Evolutionary conservation across 2,329 filamentous ascomycete species (phyloP), one percentile per base, ranked within the genome.

Genomic region (Emergomyces pasteurianus): DNA sequence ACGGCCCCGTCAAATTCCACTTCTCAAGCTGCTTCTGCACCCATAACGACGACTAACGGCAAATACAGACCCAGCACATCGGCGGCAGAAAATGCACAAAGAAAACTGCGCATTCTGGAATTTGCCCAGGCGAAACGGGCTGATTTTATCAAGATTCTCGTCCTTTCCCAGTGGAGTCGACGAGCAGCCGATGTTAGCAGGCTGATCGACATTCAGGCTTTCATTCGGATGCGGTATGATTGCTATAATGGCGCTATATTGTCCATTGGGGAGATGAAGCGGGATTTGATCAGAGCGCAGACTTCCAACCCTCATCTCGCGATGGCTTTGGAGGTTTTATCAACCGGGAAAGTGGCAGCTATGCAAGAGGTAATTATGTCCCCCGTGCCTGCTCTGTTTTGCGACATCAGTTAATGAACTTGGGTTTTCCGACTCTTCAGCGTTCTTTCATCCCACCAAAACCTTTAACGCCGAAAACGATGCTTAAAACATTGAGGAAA

Each of bases 81-180:
- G 7, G 64, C 70, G 18, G 84, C 70, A 14, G 84, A 86, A 63
- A 92, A 90, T 69, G 69, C 89, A 14, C 79, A 81, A 38, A 96
- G 95, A 76, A 96, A 96, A 74, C 76, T 83, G 34, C 75, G 80
- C 42, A 73, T 96, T 59, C 75, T 96, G 62, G 84, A 88, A 50
- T 95, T 94, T 75, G 85, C 88, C 9, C 87, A 92, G 71, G 83
- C 85, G 26, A 84, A 88, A 69, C 87, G 96, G 69, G 85, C 87
- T 36, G 90, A 90, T 76, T 97, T 95, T 80, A 90, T 95, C 72
- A 97, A 99, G 76, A 83, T 92, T 8, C 80, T 96, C 23, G 90
- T 99, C 26, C 86, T 99, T 54, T 86, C 88, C 1, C 88, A 94
- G 74, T 99, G 94, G 94, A 89, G 88, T 71, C 83, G 88, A 69